Base-by-base conservation (phyloP, 129 eudicot species). In the Chrysanthemum lavandulifolium region DNA sequence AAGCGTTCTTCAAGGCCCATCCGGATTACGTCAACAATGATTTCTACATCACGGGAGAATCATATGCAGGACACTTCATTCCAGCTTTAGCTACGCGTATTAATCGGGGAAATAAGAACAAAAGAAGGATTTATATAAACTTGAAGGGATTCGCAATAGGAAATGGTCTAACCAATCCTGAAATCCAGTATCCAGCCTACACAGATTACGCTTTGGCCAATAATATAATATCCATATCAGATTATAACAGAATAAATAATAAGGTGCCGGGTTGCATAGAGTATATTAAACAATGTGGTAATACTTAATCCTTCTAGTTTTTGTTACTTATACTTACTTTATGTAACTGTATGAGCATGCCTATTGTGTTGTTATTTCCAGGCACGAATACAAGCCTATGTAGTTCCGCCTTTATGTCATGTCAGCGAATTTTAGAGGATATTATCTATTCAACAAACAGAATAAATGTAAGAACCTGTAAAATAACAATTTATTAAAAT, bases 141-240 rank as follows among this genome's bases (percentile, higher is more conserved):
- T 61, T 61, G 14, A 61, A 61, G 33, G 67, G 67, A 27, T 25
- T 61, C 18, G 48, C 10, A 4, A 61, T 61, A 5, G 67, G 48
- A 61, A 61, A 61, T 13, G 67, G 67, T 15, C 67, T 61, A 13
- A 61, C 67, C 13, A 11, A 61, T 40, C 69, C 69, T 8, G 52
- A 13, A 14, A 64, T 64, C 27, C 69, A 64, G 69, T 64, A 64
- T 64, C 69, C 52, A 40, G 53, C 69, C 10, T 64, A 64, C 69
- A 40, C 69, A 14, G 69, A 64, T n/a, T 64, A 10, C 9, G 53
- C 69, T 2, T 36, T 64, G 52, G 69, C 49, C 12, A 64, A 64
- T 40, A 64, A 64, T 10, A n/a, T 64, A 40, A 64, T 64, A 64
- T 36, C 69, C 1, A 0, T 14, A 40, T 14, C 69, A 64, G 69